Conservation (phyloP, 1,284 basidiomycete genomes). For the Melampsora americana region DNA sequence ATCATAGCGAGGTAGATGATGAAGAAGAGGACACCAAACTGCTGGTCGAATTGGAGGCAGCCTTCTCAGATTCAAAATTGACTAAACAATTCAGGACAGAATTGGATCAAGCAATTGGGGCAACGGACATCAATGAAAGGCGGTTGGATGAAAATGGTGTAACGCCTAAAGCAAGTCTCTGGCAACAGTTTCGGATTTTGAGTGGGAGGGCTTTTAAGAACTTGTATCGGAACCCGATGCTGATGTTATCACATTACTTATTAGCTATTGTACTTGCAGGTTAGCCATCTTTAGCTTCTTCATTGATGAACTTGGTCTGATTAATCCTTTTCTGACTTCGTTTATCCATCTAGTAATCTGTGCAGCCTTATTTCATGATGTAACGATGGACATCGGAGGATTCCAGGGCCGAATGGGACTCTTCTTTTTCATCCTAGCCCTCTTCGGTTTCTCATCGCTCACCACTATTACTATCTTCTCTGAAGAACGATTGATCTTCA, state of each 20-base stretch:
- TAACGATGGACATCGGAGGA: slow-evolving; percentile 71
- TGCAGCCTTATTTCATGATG: slow-evolving; percentile 29
- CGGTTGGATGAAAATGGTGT: not conserved
- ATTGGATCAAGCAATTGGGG: slow-evolving; percentile 57
- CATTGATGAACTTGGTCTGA: slow-evolving; percentile 62
- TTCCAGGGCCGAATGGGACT: slow-evolving; percentile 84
- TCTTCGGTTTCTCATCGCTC: slow-evolving; percentile 93
- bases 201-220: slow-evolving; percentile 98
- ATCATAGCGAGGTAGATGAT: not conserved
- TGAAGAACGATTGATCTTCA: slow-evolving; percentile 89
- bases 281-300: slow-evolving; percentile 62
- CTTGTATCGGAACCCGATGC: slow-evolving; percentile 76
- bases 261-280: slow-evolving; percentile 77
- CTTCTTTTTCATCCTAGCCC: slow-evolving; percentile 90
- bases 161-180: slow-evolving; percentile 67
- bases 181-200: slow-evolving; percentile 85
- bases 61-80: slow-evolving; percentile 68
- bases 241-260: slow-evolving; percentile 84
- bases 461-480: slow-evolving; percentile 88
- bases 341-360: slow-evolving; percentile 46
- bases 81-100: slow-evolving; percentile 66
- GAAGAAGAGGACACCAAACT: slow-evolving; percentile 18
- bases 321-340: slow-evolving; percentile 66
- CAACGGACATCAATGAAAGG: slow-evolving; percentile 11
- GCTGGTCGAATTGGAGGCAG: slow-evolving; percentile 68